phyloP scores from a whole-genome alignment of 2,329 filamentous ascomycete genomes.

The Hypoxylon rubiginosum region DNA sequence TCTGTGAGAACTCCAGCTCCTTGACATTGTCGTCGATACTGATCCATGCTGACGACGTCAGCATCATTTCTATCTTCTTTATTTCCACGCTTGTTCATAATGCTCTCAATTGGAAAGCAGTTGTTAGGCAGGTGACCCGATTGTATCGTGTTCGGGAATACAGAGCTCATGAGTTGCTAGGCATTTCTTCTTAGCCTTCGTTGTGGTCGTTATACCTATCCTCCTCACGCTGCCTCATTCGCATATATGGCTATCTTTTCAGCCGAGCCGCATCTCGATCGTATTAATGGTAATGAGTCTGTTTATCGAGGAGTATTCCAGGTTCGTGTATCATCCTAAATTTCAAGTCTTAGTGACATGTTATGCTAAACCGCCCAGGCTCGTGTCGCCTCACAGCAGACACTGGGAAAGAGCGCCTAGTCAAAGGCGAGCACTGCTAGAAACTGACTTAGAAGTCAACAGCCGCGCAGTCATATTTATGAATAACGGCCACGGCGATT shows the following conservation, averaged over 20 bases:
- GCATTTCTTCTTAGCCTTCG: conserved; percentile 26
- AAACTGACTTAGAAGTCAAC: not conserved
- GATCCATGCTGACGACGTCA: conserved; percentile 33
- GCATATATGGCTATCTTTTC: conserved; percentile 12
- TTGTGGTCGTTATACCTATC: conserved; percentile 6
- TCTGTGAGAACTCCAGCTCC: conserved; percentile 38
- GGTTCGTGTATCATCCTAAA: conserved; percentile 17
- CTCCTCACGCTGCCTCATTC: conserved; percentile 20
- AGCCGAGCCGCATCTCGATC: conserved; percentile 22
- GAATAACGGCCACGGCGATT: conserved; percentile 2
- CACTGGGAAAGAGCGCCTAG: conserved; percentile 20
- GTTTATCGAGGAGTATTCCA: conserved; percentile 30
- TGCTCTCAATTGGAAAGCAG: conserved; percentile 29
- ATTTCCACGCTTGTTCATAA: conserved; percentile 31
- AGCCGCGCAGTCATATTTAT: not conserved
- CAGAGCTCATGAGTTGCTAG: conserved; percentile 22
- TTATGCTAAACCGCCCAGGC: conserved; percentile 15
- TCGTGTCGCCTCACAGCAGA: not conserved
- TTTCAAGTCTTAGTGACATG: not conserved
- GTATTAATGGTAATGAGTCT: conserved; percentile 26
- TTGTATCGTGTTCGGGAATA: not conserved
- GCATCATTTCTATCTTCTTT: conserved; percentile 38
- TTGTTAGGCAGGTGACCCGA: conserved; percentile 30
- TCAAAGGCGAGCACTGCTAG: conserved; percentile 1
- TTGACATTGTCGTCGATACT: not conserved